Evolutionary conservation across 345 rosid species (phyloP), one percentile per base, ranked within the genome.

Genomic region (Brassica carinata): DNA sequence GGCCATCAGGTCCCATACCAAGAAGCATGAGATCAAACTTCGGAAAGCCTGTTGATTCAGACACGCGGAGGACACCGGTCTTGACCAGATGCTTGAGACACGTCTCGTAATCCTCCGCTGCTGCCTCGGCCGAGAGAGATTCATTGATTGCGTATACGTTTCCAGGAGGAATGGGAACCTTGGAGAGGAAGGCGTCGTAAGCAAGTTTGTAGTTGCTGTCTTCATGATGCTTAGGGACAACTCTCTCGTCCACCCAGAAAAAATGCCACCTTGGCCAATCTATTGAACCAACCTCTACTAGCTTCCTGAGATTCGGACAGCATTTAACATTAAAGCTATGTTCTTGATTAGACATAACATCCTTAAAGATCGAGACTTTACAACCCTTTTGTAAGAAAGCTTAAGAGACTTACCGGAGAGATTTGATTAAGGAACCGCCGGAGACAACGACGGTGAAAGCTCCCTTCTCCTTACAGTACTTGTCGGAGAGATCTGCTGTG

Each of bases 231-330:
- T 89, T 93, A 0, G 98, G 99, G 63, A 96, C 97, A 71, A 96
- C 97, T 18, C 95, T 87, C 85, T 96, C 98, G 15, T 96, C 98
- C 11, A 89, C 93, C 98, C 99, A 93, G 72, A 96, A 91, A 15
- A 96, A 87, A 64, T 90, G 93, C 97, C 99, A 96, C 75, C 81
- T 90, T 29, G 90, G 86, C 99, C 99, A 96, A 36, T 96, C 97
- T 30, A 96, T 85, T 2, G 86, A 82, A 76, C 90, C 90, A 65
- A 84, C 17, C 10, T 88, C 92, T 62, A 76, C 84, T 67, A 93
- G 74, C 81, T 91, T 93, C 91, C 98, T 93, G 83, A 0, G 72
- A 71, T 38, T 51, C 74, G 57, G 7, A 5, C 75, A 73, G 0
- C 5, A 67, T 58, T 23, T 66, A 13, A 7, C 45, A 78, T 26